These are phyloP conservation scores for Thelonectria discophora DNA, from an alignment of 2,329 filamentous ascomycete species.

Conservation along the genomic window DNA sequence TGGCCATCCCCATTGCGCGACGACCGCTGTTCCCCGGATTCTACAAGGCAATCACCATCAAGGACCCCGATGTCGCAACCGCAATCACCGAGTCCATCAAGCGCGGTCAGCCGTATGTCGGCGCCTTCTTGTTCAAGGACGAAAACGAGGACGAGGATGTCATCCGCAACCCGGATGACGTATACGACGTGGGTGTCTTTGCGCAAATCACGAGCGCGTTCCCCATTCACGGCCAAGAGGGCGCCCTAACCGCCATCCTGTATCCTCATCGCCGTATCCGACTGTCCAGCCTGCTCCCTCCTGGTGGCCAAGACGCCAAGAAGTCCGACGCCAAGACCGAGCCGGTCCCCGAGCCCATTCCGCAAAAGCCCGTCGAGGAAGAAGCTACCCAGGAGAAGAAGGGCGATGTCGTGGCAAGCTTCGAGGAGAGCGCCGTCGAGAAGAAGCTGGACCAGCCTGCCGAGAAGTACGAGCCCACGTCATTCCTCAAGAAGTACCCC, in stretches of 20 bases:
- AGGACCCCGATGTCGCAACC: constrained; percentile 87
- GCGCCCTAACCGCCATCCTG: constrained; percentile 87
- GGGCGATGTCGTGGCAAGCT: constrained; percentile 95
- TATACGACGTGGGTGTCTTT: constrained; percentile 96
- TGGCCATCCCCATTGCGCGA: constrained; percentile 95
- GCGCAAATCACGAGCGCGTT: constrained; percentile 98
- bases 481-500: constrained; percentile 89
- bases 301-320: constrained; percentile 61
- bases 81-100: constrained; percentile 98
- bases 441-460: constrained; percentile 60
- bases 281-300: constrained; percentile 83
- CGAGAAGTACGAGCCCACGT: constrained; percentile 82
- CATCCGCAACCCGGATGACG: constrained; percentile 88
- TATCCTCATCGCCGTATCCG: constrained; percentile 96
- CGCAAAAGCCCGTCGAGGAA: constrained; percentile 62
- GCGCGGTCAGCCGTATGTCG: constrained; percentile 95
- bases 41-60: constrained; percentile 98
- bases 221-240: constrained; percentile 85
- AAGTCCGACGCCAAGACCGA: constrained; percentile 62
- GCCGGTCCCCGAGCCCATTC: constrained; percentile 66
- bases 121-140: constrained; percentile 96
- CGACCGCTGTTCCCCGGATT: constrained; percentile 95
- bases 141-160: constrained; percentile 93
- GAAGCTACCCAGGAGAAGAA: constrained; percentile 72
- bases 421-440: constrained; percentile 82